A percentile compares a stretch with the other conserved stretches of the same genome.
These are phyloP conservation scores for Filobasidium wieringae DNA, from an alignment of 768 basidiomycete species.

Conservation along the genomic window DNA sequence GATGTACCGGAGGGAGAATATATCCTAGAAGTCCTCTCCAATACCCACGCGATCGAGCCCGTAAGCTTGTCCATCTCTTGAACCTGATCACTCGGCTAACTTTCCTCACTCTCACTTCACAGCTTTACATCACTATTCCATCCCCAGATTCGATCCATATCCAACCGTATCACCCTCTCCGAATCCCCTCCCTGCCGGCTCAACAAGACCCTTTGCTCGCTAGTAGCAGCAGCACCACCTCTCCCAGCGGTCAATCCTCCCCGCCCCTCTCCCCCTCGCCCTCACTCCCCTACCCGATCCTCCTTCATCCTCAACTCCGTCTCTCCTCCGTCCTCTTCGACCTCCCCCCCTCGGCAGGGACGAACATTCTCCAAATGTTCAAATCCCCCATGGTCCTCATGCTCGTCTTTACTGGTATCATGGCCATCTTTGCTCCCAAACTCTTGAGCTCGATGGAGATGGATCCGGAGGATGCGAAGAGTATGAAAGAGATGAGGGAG, in stretches of 20 bases:
- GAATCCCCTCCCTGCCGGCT: slow-evolving; percentile 13
- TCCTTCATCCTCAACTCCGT: slow-evolving; percentile 10
- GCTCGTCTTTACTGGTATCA: slow-evolving; percentile 26
- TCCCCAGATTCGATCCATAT: slow-evolving; percentile 19
- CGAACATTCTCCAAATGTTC: slow-evolving; percentile 31
- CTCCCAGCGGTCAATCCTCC: background rate
- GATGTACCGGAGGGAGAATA: slow-evolving; percentile 23
- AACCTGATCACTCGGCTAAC: background rate
- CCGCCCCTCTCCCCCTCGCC: slow-evolving; percentile 9
- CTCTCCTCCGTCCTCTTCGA: slow-evolving; percentile 22
- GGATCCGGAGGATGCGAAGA: slow-evolving; percentile 34
- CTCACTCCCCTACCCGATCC: slow-evolving; percentile 27
- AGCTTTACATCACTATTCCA: slow-evolving; percentile 14
- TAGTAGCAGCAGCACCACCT: background rate
- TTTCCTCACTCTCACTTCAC: background rate
- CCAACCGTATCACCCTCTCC: slow-evolving; percentile 22
- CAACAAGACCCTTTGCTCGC: no score
- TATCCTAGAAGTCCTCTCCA: slow-evolving; percentile 20
- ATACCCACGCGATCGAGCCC: slow-evolving; percentile 21
- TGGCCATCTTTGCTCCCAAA: slow-evolving; percentile 34
- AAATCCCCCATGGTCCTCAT: slow-evolving; percentile 39
- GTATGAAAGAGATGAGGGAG: slow-evolving; percentile 28
- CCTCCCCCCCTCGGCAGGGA: slow-evolving; percentile 3
- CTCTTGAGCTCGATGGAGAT: slow-evolving; percentile 27
- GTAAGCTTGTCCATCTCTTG: slow-evolving; percentile 9